These are phyloP conservation scores for Yamadazyma kanchanaburiensis DNA, from an alignment of 1,139 yeast species.

Conservation along the genomic window DNA sequence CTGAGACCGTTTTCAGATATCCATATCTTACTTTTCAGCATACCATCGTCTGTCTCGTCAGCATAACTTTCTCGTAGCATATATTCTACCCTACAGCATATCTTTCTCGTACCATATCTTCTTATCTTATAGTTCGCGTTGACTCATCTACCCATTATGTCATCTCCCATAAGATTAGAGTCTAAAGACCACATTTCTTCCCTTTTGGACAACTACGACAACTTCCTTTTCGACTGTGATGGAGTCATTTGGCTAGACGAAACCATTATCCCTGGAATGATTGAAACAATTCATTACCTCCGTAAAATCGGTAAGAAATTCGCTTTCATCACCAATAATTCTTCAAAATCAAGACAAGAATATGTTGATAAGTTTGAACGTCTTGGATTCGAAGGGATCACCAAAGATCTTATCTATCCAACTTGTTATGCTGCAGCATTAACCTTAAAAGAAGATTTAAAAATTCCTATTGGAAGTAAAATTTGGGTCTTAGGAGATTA, in stretches of 20 bases:
- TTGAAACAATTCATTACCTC: slow-evolving; percentile 61
- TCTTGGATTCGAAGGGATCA: slow-evolving; percentile 29
- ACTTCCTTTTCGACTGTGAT: slow-evolving; percentile 89
- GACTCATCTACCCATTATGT: no score
- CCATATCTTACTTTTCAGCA: no score
- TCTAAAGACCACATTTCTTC: slow-evolving; percentile 44
- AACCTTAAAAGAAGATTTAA: slow-evolving; percentile 19
- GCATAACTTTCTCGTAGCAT: no score
- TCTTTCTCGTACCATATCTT: no score
- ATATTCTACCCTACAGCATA: no score
- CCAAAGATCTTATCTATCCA: slow-evolving; percentile 31
- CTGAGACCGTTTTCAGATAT: no score
- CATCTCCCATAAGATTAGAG: slow-evolving; percentile 22
- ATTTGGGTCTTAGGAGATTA: slow-evolving; percentile 83
- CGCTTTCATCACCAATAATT: slow-evolving; percentile 40
- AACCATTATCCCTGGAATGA: slow-evolving; percentile 66
- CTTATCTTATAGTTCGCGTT: no score
- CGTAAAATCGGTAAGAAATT: slow-evolving; percentile 31
- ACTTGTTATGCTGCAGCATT: slow-evolving; percentile 38
- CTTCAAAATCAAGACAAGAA: slow-evolving; percentile 32
- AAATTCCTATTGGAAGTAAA: slow-evolving; percentile 40
- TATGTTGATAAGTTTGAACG: slow-evolving; percentile 30
- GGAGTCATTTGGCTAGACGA: slow-evolving; percentile 91
- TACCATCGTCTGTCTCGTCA: background rate
- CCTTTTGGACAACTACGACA: slow-evolving; percentile 66